These are phyloP conservation scores for Corchorus olitorius DNA, from an alignment of 345 rosid species.

Conservation along the genomic window DNA sequence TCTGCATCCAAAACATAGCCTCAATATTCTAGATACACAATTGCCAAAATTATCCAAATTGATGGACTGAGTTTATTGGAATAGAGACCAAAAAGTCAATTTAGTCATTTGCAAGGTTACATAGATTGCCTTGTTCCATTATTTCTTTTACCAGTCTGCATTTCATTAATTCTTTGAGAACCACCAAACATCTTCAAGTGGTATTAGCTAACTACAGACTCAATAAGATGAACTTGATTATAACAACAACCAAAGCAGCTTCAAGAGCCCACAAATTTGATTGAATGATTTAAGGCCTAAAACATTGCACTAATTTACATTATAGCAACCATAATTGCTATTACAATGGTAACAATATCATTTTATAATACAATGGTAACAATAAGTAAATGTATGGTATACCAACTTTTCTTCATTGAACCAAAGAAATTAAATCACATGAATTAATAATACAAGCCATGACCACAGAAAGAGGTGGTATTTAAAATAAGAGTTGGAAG, in stretches of 20 bases:
- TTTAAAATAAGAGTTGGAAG: neutral
- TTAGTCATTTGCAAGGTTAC: neutral
- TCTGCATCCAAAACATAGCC: constrained; percentile 48
- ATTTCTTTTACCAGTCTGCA: constrained; percentile 1
- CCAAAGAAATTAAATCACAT: neutral
- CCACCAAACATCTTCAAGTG: constrained; percentile 12
- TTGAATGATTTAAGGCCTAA: constrained; percentile 5
- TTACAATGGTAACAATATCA: neutral
- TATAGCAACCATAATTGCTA: neutral
- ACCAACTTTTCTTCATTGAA: constrained; percentile 6
- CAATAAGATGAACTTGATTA: neutral
- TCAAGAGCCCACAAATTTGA: constrained; percentile 2
- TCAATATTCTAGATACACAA: constrained; percentile 7
- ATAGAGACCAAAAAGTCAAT: neutral
- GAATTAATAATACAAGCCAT: constrained; percentile 15
- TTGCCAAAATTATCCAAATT: neutral
- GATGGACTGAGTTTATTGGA: neutral
- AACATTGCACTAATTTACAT: constrained; percentile 8
- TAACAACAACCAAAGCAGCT: neutral
- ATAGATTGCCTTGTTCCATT: neutral
- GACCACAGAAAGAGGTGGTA: neutral
- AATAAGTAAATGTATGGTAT: neutral
- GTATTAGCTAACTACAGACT: neutral
- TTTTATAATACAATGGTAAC: neutral
- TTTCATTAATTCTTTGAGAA: constrained; percentile 1